phyloP scores from a whole-genome alignment of 805 yeast species.

The Nematodospora valgi region DNA sequence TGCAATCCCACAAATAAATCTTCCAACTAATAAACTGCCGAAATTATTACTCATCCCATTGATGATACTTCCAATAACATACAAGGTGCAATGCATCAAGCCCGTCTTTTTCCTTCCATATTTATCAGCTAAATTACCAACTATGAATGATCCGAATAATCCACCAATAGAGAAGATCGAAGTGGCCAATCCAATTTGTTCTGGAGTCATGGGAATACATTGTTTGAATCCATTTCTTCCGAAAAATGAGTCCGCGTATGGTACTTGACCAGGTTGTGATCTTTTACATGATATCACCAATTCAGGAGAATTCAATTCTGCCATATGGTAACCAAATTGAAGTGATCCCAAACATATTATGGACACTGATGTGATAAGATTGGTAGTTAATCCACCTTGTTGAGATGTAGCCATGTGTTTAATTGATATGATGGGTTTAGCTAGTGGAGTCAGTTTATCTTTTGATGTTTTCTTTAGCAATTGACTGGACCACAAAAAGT shows the following conservation, averaged over 20 bases:
- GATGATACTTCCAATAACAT: conserved; percentile 58
- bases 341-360: conserved; percentile 75
- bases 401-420: no score
- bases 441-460: no score
- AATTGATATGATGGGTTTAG: no score
- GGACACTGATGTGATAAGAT: conserved; percentile 43
- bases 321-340: conserved; percentile 93
- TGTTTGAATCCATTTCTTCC: conserved; percentile 36
- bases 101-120: conserved; percentile 61
- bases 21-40: conserved; percentile 51
- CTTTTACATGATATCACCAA: conserved; percentile 57
- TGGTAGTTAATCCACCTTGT: conserved; percentile 26
- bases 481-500: no score
- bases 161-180: conserved; percentile 86
- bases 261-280: conserved; percentile 25
- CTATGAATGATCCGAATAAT: conserved; percentile 64
- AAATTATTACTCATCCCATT: conserved; percentile 51
- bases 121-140: conserved; percentile 62
- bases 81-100: conserved; percentile 48
- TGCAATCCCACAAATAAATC: conserved; percentile 77
- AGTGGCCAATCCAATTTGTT: conserved; percentile 68
- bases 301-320: conserved; percentile 91
- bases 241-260: conserved; percentile 37
- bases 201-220: conserved; percentile 57
- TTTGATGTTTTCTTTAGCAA: no score